Evolutionary conservation across 345 rosid species (phyloP).

Genomic region (Ceriops decandra): DNA sequence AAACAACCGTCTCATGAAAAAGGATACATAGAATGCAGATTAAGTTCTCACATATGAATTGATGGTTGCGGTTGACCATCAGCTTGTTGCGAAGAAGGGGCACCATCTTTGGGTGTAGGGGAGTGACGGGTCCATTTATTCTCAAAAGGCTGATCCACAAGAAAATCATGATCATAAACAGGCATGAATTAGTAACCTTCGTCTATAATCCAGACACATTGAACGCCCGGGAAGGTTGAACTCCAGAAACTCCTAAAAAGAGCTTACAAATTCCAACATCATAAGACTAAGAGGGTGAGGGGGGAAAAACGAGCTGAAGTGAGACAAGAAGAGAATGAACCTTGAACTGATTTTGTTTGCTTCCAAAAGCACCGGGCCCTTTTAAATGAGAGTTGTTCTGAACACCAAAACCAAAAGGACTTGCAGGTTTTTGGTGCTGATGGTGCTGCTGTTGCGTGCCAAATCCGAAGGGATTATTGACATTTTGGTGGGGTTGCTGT

Average conservation of each 20-base stretch:
- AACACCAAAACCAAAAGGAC: conserved; percentile 38
- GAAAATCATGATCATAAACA: neutral
- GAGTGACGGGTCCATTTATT: conserved; percentile 68
- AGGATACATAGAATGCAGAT: neutral
- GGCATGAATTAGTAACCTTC: no score
- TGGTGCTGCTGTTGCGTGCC: neutral
- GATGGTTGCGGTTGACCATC: conserved; percentile 46
- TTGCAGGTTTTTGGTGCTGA: neutral
- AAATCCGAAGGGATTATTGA: conserved; percentile 62
- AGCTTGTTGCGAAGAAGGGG: conserved; percentile 42
- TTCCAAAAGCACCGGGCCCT: conserved; percentile 26
- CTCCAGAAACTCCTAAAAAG: no score
- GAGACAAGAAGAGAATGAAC: conserved; percentile 19
- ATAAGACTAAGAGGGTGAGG: no score
- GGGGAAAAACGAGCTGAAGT: neutral
- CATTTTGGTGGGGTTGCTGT: conserved; percentile 32
- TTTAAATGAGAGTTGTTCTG: conserved; percentile 38
- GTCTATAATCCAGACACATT: no score
- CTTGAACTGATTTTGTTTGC: conserved; percentile 59
- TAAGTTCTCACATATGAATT: conserved; percentile 55
- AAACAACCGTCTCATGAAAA: no score
- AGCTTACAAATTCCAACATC: no score
- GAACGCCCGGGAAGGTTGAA: no score
- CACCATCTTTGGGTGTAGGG: conserved; percentile 34
- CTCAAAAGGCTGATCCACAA: conserved; percentile 54